Evolutionary conservation across 1,284 basidiomycete species (phyloP), one percentile per base, ranked within the genome.

Genomic region (Heliocybe sulcata): DNA sequence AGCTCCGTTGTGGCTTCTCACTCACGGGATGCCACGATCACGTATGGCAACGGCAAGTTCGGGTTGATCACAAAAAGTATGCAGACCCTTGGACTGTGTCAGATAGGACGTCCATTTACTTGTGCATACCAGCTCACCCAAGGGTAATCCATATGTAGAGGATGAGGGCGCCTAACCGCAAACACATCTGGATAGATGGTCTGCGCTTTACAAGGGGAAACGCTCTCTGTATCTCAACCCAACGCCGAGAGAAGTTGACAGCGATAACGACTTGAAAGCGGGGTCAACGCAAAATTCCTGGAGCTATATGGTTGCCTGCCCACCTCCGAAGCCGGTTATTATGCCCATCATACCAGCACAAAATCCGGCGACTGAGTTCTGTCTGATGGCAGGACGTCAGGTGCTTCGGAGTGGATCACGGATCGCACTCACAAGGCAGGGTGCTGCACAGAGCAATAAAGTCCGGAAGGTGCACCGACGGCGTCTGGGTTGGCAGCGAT

Each of bases 1-100:
- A 25, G 31, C 22, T 38, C 53, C 14, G 16, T 27, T 10, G 54
- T 11, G 27, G 26, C 12, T 52, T 22, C 10, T 42, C 20, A 66
- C 77, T 65, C 56, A 83, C 80, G 60, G 22, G 74, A 69, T 23
- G 81, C 80, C 56, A 78, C 75, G 12, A 79, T 66, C 69, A 83
- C 73, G 61, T 76, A 79, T 6, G 75, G 70, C 60, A 76, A 71
- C 3, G 67, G 57, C 35, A 60, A 63, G 3, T 60, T 45, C n/a
- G 57, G 52, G 25, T 69, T 61, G 12, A 67, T 65, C 42, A 79
- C 58, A 61, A 76, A 77, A 22, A 73, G 63, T 48, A 80, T 63
- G 29, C 76, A 74, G 27, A 71, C 72, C 1, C 75, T 76, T 42
- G n/a, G 4, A 16, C 19, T n/a, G 16, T 16, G 38, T 42, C 4